Base-by-base conservation (phyloP, 805 yeast species). In the Scheffersomyces stipitis region DNA sequence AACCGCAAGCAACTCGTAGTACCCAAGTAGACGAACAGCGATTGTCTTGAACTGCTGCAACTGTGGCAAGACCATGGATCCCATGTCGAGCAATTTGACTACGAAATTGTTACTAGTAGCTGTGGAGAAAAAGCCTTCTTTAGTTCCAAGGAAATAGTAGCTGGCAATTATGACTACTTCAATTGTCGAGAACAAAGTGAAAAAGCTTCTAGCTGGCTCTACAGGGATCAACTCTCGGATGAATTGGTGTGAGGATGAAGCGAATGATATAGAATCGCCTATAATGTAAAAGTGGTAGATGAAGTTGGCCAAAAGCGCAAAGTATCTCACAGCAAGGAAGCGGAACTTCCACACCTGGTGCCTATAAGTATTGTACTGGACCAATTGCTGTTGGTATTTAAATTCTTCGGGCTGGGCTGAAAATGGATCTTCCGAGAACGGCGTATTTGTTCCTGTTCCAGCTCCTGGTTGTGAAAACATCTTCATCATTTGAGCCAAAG, bases 1-100 rank as follows among this genome's bases (percentile, higher is more conserved):
- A 42, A 69, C 65, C 29, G 60, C 50, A 13, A 64, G 42, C 4
- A 69, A 47, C 27, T 66, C 70, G 57, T 65, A 64, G 48, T 69
- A 69, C 8, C 58, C 58, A 42, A 66, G 46, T 12, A 54, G 36
- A 16, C 49, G 49, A 16, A 52, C 50, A 16, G 67, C 40, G 15
- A 64, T 27, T 1, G 64, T 61, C 42, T 54, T 60, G 39, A 52
- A 62, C 4, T 41, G 38, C 18, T 49, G 38, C 9, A 64, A 49
- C 34, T 52, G 62, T 1, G 75, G 75, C 15, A 61, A 37, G 7
- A 67, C 51, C 54, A 62, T 47, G 1, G 69, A 44, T 1, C 54
- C 71, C 49, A 63, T 42, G n/a, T 60, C 51, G 10, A 66, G 28
- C 10, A 54, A 37, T 28, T 57, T 62, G 26, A 63, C 40, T 10